phyloP scores from a whole-genome alignment of 176 grass and related monocot species.

The Triticum dicoccoides region DNA sequence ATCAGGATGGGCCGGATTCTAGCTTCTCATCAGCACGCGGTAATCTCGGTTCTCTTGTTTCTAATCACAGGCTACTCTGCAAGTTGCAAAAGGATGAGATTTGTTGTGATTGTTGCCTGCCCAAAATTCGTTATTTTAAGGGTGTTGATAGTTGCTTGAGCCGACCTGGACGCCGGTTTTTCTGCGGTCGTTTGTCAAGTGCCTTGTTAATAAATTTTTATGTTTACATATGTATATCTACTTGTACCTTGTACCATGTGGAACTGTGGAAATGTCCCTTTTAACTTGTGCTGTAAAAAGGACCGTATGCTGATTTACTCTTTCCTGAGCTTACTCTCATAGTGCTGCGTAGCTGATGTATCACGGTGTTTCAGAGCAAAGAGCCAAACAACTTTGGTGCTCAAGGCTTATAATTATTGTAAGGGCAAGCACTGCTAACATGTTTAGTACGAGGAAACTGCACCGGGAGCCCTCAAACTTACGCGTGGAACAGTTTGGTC shows the following conservation, averaged over 20 bases:
- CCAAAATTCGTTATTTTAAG: conserved; percentile 15
- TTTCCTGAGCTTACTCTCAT: not conserved
- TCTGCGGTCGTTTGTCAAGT: not conserved
- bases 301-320: not conserved
- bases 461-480: no score
- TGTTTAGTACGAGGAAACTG: no score
- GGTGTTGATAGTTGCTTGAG: conserved; percentile 28
- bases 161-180: not conserved
- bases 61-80: not conserved
- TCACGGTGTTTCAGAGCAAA: no score
- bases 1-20: conserved; percentile 85
- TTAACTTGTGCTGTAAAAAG: not conserved
- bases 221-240: conserved; percentile 22
- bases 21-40: not conserved
- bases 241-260: not conserved
- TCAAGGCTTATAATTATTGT: no score
- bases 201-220: conserved; percentile 37
- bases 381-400: no score
- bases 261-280: not conserved
- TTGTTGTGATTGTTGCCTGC: not conserved
- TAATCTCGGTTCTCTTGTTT: conserved; percentile 5
- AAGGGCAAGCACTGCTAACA: no score
- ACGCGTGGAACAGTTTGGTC: no score
- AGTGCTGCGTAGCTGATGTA: no score
- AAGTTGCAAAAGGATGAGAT: not conserved